Percentiles rank a stretch among this genome's conserved stretches.
These are phyloP conservation scores for Rhodosporidiobolus sp. DNA, from an alignment of 768 basidiomycete genomes.

Conservation along the genomic window DNA sequence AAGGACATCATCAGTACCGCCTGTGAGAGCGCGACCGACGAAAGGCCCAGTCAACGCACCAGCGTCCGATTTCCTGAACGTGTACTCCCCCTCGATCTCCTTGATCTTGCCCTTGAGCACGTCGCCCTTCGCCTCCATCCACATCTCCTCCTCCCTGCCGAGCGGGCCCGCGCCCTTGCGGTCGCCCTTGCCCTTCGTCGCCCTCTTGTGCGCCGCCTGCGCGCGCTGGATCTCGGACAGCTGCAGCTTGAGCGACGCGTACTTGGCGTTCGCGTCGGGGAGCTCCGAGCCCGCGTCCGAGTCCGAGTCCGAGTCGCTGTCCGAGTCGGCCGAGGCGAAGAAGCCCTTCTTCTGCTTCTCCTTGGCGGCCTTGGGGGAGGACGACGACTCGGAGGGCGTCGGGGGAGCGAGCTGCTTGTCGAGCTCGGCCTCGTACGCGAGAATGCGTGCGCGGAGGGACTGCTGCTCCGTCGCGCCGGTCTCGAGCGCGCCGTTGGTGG, in stretches of 20 bases:
- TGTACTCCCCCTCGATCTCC: conserved; percentile 59
- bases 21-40: not conserved
- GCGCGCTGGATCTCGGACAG: conserved; percentile 55
- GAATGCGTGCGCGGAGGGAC: conserved; percentile 26
- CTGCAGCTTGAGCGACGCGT: conserved; percentile 63
- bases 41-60: not conserved
- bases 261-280: conserved; percentile 60
- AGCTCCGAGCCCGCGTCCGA: not conserved
- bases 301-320: not conserved
- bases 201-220: conserved; percentile 41
- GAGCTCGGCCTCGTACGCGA: conserved; percentile 32
- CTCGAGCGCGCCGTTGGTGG: not conserved
- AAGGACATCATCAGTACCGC: not conserved
- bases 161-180: conserved; percentile 10
- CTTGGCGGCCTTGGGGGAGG: conserved; percentile 13
- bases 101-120: conserved; percentile 33
- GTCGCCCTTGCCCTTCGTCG: conserved; percentile 30
- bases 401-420: conserved; percentile 1
- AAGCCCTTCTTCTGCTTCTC: not conserved
- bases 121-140: conserved; percentile 26
- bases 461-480: conserved; percentile 1
- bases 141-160: conserved; percentile 22
- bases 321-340: conserved; percentile 23
- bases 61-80: conserved; percentile 69
- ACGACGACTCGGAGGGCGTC: not conserved